Conservation (phyloP, 2,329 filamentous ascomycete species). For the Leptographium galeiforme region DNA sequence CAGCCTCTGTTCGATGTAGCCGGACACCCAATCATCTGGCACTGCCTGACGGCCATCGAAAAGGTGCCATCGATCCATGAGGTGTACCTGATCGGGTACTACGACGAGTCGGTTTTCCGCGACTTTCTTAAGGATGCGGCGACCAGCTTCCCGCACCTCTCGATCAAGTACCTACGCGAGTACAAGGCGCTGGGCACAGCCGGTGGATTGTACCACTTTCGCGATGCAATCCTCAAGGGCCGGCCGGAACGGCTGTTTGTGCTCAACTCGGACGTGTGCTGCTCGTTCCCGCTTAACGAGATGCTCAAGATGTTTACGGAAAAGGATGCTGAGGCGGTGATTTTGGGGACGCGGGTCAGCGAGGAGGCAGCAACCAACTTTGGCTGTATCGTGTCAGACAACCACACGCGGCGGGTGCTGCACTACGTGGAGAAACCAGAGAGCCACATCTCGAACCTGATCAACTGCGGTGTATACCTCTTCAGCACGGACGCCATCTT, state of each 20-base stretch:
- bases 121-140: conserved; percentile 93
- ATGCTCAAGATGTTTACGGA: conserved; percentile 93
- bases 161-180: conserved; percentile 91
- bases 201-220: conserved; percentile 96
- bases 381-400: conserved; percentile 91
- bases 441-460: conserved; percentile 92
- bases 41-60: conserved; percentile 83
- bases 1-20: conserved; percentile 97
- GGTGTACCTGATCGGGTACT: conserved; percentile 97
- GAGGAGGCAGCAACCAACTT: conserved; percentile 93
- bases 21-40: conserved; percentile 95
- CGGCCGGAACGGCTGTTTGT: conserved; percentile 92
- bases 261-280: conserved; percentile 96
- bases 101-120: conserved; percentile 91
- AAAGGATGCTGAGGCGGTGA: conserved; percentile 91
- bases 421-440: conserved; percentile 99
- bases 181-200: conserved; percentile 94
- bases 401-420: conserved; percentile 85
- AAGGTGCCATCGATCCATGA: conserved; percentile 87
- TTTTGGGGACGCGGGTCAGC: conserved; percentile 80
- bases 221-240: conserved; percentile 95
- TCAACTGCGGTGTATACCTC: conserved; percentile 98
- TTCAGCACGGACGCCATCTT: conserved; percentile 94
- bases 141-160: conserved; percentile 73
- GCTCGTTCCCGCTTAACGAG: conserved; percentile 88